Conservation (phyloP, 2,329 filamentous ascomycete genomes). For the Scortechinia acanthostroma region DNA sequence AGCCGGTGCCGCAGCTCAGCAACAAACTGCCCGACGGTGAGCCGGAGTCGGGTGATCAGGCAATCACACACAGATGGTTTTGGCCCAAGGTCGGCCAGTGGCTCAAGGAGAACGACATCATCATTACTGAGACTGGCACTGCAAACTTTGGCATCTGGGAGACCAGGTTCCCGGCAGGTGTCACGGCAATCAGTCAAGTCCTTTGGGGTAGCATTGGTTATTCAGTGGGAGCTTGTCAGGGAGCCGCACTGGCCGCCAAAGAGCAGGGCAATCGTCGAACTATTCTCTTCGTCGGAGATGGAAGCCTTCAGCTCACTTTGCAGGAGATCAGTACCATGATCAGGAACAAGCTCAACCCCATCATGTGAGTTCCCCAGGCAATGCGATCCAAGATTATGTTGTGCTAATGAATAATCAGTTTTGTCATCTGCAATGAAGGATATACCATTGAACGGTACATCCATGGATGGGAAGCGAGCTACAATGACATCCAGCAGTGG, state of each 20-base stretch:
- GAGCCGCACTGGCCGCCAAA: conserved; percentile 68
- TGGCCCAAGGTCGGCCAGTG: conserved; percentile 74
- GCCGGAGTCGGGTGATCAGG: conserved; percentile 22
- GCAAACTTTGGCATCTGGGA: conserved; percentile 85
- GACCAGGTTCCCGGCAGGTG: conserved; percentile 69
- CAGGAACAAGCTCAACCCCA: conserved; percentile 65
- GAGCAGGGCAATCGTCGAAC: conserved; percentile 59
- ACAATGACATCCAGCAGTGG: conserved; percentile 1
- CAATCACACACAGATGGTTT: conserved; percentile 67
- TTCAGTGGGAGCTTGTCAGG: conserved; percentile 53
- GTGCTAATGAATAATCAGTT: conserved; percentile 31
- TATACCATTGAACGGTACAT: conserved; percentile 1
- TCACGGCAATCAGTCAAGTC: conserved; percentile 75
- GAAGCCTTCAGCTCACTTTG: conserved; percentile 75
- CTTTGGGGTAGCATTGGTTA: conserved; percentile 67
- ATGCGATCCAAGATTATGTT: too few species aligned
- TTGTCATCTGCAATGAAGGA: conserved; percentile 67
- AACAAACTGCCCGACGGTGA: conserved; percentile 36
- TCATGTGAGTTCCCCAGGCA: conserved; percentile 57
- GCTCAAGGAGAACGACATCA: conserved; percentile 65
- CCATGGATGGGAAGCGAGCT: neutral
- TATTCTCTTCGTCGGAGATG: conserved; percentile 83
- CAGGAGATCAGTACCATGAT: conserved; percentile 84
- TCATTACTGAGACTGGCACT: conserved; percentile 83
- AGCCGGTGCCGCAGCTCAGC: conserved; percentile 40